Conservation (phyloP, 2,329 filamentous ascomycete genomes). For the Boeremia exigua region DNA sequence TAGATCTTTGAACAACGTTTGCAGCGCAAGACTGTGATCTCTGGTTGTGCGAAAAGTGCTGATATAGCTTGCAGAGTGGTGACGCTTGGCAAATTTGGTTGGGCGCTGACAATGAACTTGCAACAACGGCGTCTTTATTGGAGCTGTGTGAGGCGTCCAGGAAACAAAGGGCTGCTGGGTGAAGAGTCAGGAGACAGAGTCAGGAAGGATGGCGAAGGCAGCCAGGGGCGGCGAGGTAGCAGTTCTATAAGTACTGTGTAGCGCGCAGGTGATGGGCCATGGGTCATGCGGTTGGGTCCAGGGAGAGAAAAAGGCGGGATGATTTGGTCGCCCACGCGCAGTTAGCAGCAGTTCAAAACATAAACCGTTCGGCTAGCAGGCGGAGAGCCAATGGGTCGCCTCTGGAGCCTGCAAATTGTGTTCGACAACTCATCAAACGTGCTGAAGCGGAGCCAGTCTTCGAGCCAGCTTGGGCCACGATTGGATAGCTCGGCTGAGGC, state of each 20-base stretch:
- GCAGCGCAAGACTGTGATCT: neutral
- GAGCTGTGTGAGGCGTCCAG: conserved; percentile 11
- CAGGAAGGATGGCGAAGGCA: conserved; percentile 1
- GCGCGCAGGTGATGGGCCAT: conserved; percentile 41
- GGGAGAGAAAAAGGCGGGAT: conserved; percentile 41
- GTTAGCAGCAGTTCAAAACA: conserved; percentile 46
- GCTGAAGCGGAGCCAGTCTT: conserved; percentile 37
- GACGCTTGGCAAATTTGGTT: conserved; percentile 20
- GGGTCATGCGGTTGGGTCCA: conserved; percentile 44
- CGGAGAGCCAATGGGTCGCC: conserved; percentile 38
- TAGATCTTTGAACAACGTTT: conserved; percentile 13
- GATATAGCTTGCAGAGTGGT: conserved; percentile 1
- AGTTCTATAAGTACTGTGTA: conserved; percentile 41
- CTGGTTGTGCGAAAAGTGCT: neutral
- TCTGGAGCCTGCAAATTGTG: conserved; percentile 33
- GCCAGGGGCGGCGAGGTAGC: conserved; percentile 24
- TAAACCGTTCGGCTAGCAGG: conserved; percentile 41
- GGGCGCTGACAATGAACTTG: conserved; percentile 33
- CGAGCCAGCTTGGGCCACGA: conserved; percentile 28
- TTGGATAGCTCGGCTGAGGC: conserved; percentile 30
- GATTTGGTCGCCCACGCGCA: conserved; percentile 42
- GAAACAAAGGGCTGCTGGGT: conserved; percentile 12
- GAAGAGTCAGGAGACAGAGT: neutral
- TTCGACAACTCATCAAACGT: conserved; percentile 48
- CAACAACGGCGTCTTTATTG: conserved; percentile 29